phyloP scores from a whole-genome alignment of 192 early-diverging fungal species.

The Gonapodya sp. region DNA sequence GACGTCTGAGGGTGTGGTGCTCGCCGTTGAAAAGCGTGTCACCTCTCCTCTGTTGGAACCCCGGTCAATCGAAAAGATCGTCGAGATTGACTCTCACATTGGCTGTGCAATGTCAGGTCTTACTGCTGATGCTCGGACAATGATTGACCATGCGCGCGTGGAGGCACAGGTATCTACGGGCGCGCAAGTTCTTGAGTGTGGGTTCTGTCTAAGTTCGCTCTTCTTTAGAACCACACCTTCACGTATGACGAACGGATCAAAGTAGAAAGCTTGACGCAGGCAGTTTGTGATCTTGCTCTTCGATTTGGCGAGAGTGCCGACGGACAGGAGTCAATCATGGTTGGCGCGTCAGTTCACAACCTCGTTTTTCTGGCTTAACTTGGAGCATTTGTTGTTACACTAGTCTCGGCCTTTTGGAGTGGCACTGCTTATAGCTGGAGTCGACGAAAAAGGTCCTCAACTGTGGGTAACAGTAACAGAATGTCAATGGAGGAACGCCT shows the following conservation, averaged over 20 bases:
- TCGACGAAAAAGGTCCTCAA: slow-evolving; percentile 95
- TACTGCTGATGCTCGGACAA: slow-evolving; percentile 91
- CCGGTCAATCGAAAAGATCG: slow-evolving; percentile 93
- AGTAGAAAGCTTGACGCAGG: slow-evolving; percentile 93
- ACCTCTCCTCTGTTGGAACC: slow-evolving; percentile 87
- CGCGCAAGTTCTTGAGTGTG: not conserved
- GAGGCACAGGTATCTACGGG: slow-evolving; percentile 69
- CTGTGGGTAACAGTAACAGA: slow-evolving; percentile 79
- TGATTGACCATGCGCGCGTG: slow-evolving; percentile 96
- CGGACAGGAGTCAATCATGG: slow-evolving; percentile 95
- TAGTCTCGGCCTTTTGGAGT: slow-evolving; percentile 97
- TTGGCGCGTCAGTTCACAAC: slow-evolving; percentile 19
- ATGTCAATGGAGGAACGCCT: not conserved
- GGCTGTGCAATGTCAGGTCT: slow-evolving; percentile 97
- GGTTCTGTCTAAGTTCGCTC: slow-evolving; percentile 14
- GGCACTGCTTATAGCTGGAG: slow-evolving; percentile 93
- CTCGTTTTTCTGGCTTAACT: not conserved
- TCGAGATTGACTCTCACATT: slow-evolving; percentile 91
- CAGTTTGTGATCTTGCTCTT: slow-evolving; percentile 94
- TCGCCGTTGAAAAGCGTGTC: slow-evolving; percentile 96
- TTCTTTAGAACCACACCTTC: slow-evolving; percentile 77
- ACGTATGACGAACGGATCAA: slow-evolving; percentile 92
- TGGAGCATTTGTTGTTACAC: not conserved
- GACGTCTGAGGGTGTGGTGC: slow-evolving; percentile 82
- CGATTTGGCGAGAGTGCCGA: slow-evolving; percentile 95